These are phyloP conservation scores for Mycena chlorophos DNA, from an alignment of 768 basidiomycete genomes.

Conservation along the genomic window DNA sequence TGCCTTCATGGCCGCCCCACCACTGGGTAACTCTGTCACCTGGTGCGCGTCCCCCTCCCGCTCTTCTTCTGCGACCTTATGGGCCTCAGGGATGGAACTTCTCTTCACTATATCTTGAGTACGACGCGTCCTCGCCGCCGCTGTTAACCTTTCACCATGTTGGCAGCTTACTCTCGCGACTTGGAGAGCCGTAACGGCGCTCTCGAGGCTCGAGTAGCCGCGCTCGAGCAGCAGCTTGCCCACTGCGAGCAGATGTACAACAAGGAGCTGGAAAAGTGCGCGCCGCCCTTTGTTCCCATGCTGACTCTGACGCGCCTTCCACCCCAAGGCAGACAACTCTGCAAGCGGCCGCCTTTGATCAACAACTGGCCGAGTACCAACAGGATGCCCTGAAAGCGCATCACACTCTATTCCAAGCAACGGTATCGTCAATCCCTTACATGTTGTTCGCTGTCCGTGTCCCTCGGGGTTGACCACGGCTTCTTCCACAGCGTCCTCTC, in stretches of 20 bases:
- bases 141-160: slow-evolving; percentile 1
- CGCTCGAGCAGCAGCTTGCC: slow-evolving; percentile 67
- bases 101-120: not conserved
- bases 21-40: slow-evolving; percentile 58
- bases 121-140: not conserved
- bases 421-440: slow-evolving; percentile 1
- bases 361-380: not conserved
- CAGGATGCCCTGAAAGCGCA: slow-evolving; percentile 34
- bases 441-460: too few relatives aligned
- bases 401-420: not conserved
- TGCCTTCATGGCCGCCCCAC: slow-evolving; percentile 56
- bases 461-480: too few relatives aligned
- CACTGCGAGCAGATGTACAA: slow-evolving; percentile 54
- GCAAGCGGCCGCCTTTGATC: not conserved
- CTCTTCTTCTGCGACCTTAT: not conserved
- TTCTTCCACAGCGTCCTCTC: slow-evolving; percentile 60
- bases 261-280: not conserved
- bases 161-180: slow-evolving; percentile 63
- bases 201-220: slow-evolving; percentile 63
- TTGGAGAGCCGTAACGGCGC: slow-evolving; percentile 65
- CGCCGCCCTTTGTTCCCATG: not conserved
- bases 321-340: not conserved
- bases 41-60: slow-evolving; percentile 29
- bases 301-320: not conserved
- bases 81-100: not conserved